Evolutionary conservation across 495 filamentous ascomycete genomes (phyloP).

Genomic region (Oidiodendron maius): DNA sequence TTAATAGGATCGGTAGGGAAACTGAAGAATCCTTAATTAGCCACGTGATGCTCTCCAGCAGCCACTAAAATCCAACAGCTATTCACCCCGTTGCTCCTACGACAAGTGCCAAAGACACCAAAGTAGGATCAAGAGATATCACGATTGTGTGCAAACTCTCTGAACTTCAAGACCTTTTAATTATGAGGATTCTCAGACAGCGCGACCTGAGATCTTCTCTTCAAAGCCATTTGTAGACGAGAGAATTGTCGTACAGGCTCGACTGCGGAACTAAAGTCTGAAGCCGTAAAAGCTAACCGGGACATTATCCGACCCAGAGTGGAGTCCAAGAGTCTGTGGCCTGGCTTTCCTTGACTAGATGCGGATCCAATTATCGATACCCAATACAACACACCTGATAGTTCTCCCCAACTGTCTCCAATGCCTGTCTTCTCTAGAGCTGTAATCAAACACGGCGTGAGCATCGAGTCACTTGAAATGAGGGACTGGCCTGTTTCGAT

Average conservation of each 20-base stretch:
- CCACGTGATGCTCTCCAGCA: too few species aligned
- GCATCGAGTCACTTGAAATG: neutral
- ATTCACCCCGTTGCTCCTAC: too few species aligned
- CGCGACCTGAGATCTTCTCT: neutral
- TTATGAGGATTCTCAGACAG: too few species aligned
- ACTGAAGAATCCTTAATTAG: too few species aligned
- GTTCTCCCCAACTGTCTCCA: neutral
- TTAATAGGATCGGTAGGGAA: too few species aligned
- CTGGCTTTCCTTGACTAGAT: neutral
- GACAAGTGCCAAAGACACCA: too few species aligned
- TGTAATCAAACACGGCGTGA: neutral
- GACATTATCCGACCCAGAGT: neutral
- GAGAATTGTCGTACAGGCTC: neutral
- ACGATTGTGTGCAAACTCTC: too few species aligned
- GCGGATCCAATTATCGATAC: constrained; percentile 3
- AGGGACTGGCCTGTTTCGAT: neutral
- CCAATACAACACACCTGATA: constrained; percentile 2
- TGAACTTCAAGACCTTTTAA: too few species aligned
- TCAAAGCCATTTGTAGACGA: neutral
- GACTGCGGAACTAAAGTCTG: neutral
- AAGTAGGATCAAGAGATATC: too few species aligned
- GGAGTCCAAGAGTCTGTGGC: neutral
- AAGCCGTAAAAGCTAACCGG: neutral
- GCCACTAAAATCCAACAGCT: too few species aligned
- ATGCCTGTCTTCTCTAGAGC: neutral